Percentiles rank a stretch among this genome's conserved stretches.
Conservation (phyloP, 306 rosid genomes). For the Ziziphus jujuba region DNA sequence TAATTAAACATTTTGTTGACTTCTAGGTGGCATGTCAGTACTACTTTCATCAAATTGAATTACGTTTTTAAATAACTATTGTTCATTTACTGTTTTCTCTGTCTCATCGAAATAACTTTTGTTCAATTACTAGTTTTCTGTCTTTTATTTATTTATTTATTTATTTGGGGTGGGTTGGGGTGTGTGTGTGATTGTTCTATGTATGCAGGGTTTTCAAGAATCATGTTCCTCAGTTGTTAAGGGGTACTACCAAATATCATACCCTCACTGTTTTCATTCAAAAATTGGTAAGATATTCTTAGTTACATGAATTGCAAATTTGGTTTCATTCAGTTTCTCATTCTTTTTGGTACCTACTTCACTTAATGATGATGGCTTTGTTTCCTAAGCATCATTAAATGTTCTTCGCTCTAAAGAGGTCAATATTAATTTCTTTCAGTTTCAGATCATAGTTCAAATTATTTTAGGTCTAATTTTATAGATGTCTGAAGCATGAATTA, state of each 20-base stretch:
- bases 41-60: too few relatives aligned
- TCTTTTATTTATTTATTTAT: background rate
- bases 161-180: slow-evolving; percentile 4
- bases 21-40: too few relatives aligned
- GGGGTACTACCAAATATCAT: slow-evolving; percentile 52
- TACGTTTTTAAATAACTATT: too few relatives aligned
- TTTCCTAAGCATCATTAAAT: background rate
- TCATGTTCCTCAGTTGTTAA: slow-evolving; percentile 62
- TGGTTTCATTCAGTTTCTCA: background rate
- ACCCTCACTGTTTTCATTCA: slow-evolving; percentile 39
- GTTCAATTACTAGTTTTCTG: background rate
- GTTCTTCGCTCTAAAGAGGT: background rate
- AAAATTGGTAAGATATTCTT: slow-evolving; percentile 63
- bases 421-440: too few relatives aligned
- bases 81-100: too few relatives aligned
- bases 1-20: too few relatives aligned
- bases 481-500: too few relatives aligned
- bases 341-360: slow-evolving; percentile 3
- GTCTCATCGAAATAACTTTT: too few relatives aligned
- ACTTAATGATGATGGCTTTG: background rate
- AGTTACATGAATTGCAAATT: background rate
- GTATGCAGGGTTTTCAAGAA: slow-evolving; percentile 83
- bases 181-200: slow-evolving; percentile 14
- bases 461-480: too few relatives aligned
- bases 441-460: too few relatives aligned